These are phyloP conservation scores for Blastobotrys capitulatus DNA, from an alignment of 1,139 yeast genomes.

Conservation along the genomic window DNA sequence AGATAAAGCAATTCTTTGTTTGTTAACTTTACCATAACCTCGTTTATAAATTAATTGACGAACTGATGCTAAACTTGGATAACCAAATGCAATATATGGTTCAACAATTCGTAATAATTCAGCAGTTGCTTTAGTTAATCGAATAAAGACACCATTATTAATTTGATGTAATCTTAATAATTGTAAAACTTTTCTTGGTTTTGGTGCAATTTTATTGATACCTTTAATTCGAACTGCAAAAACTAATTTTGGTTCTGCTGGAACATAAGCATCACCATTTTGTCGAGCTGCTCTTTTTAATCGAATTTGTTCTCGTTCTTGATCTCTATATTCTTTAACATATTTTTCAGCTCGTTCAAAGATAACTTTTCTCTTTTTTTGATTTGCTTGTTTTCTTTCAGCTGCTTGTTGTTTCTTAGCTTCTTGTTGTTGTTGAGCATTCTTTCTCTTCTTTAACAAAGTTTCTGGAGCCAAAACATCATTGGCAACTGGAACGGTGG, in stretches of 20 bases:
- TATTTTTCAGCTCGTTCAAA: conserved; percentile 98
- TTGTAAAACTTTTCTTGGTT: conserved; percentile 99
- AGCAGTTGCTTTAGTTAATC: conserved; percentile 96
- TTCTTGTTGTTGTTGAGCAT: conserved; percentile 38
- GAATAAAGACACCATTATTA: conserved; percentile 98
- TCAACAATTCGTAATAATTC: conserved; percentile 97
- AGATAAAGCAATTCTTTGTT: conserved; percentile 87
- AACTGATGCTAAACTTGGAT: conserved; percentile 95
- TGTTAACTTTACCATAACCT: conserved; percentile 99
- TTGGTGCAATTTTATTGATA: conserved; percentile 99
- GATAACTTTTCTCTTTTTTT: conserved; percentile 92
- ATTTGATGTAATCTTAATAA: conserved; percentile 96
- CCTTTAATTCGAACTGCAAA: conserved; percentile 99
- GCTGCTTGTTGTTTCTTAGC: conserved; percentile 47
- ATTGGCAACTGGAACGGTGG: conserved; percentile 29
- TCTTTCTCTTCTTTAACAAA: conserved; percentile 93
- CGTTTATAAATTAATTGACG: conserved; percentile 99
- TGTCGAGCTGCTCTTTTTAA: conserved; percentile 98
- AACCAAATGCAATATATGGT: conserved; percentile 99
- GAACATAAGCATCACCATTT: conserved; percentile 75
- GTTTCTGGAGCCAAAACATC: conserved; percentile 76
- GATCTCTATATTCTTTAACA: conserved; percentile 93
- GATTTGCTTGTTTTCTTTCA: conserved; percentile 85
- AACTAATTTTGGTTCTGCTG: conserved; percentile 94
- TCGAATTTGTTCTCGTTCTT: conserved; percentile 87